phyloP scores from a whole-genome alignment of 1,139 yeast genomes.

The Pichia terricola region DNA sequence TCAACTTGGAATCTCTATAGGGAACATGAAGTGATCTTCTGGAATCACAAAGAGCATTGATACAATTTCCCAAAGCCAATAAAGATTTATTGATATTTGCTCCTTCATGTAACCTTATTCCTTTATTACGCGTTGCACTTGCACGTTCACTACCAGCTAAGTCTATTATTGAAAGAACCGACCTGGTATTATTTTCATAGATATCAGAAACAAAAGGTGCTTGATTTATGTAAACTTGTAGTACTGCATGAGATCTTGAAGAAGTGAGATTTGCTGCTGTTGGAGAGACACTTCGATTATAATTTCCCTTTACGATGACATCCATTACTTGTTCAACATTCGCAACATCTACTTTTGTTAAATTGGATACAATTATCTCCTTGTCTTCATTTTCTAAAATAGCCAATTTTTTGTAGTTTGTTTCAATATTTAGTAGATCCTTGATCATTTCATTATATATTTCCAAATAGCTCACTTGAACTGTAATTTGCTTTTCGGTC shows the following conservation, averaged over 20 bases:
- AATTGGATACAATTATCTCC: constrained; percentile 64
- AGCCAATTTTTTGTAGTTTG: constrained; percentile 34
- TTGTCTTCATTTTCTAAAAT: constrained; percentile 66
- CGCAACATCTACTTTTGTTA: constrained; percentile 54
- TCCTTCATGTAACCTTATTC: constrained; percentile 74
- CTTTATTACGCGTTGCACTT: constrained; percentile 76
- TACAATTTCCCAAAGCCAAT: constrained; percentile 86
- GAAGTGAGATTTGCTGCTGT: constrained; percentile 89
- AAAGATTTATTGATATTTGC: constrained; percentile 86
- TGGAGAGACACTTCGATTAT: constrained; percentile 71
- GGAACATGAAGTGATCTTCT: constrained; percentile 69
- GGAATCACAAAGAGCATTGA: constrained; percentile 79
- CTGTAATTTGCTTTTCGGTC: constrained; percentile 41
- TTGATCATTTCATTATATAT: constrained; percentile 84
- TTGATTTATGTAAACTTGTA: constrained; percentile 69
- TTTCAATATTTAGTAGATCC: constrained; percentile 49
- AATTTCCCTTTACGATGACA: constrained; percentile 61
- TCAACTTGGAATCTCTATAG: constrained; percentile 80
- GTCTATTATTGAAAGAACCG: constrained; percentile 79
- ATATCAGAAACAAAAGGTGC: constrained; percentile 46
- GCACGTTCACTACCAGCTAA: constrained; percentile 95
- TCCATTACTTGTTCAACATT: constrained; percentile 76
- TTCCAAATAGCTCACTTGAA: constrained; percentile 69
- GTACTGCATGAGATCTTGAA: constrained; percentile 87
- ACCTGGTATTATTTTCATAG: constrained; percentile 59